Evolutionary conservation across 192 early-diverging fungal genomes (phyloP).

Genomic region (Allomyces macrogynus): DNA sequence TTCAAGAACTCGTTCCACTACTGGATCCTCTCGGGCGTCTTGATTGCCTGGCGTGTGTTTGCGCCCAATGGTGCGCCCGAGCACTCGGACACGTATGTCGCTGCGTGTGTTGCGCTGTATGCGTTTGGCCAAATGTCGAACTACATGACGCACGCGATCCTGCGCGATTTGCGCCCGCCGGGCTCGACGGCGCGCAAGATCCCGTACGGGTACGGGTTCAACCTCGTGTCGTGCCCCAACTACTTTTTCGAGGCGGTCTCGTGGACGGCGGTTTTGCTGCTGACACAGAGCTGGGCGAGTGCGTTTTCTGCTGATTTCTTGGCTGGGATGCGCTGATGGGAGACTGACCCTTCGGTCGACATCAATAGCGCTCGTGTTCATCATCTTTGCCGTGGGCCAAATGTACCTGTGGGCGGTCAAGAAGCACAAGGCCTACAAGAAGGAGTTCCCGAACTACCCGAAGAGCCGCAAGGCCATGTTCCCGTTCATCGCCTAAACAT

Average conservation of each 20-base stretch:
- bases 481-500: constrained; percentile 32
- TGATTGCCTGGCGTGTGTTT: constrained; percentile 64
- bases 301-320: constrained; percentile 1
- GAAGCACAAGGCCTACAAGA: constrained; percentile 76
- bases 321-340: constrained; percentile 9
- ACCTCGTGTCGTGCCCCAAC: constrained; percentile 75
- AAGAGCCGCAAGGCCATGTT: constrained; percentile 59
- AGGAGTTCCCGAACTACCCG: constrained; percentile 84
- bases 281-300: constrained; percentile 51
- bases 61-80: constrained; percentile 23
- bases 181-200: constrained; percentile 69
- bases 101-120: constrained; percentile 26
- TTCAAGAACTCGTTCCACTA: constrained; percentile 94
- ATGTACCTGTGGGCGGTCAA: constrained; percentile 94
- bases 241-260: constrained; percentile 75
- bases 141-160: constrained; percentile 56
- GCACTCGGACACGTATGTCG: constrained; percentile 19
- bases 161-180: constrained; percentile 77
- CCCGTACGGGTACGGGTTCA: constrained; percentile 80
- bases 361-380: constrained; percentile 31
- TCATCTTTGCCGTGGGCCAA: constrained; percentile 49
- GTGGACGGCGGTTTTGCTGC: constrained; percentile 51
- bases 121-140: constrained; percentile 63
- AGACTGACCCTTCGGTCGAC: not conserved
- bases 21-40: constrained; percentile 65